Evolutionary conservation across 257 asterid genomes (phyloP), one percentile per base, ranked within the genome.

Genomic region (Fraxinus anomala): DNA sequence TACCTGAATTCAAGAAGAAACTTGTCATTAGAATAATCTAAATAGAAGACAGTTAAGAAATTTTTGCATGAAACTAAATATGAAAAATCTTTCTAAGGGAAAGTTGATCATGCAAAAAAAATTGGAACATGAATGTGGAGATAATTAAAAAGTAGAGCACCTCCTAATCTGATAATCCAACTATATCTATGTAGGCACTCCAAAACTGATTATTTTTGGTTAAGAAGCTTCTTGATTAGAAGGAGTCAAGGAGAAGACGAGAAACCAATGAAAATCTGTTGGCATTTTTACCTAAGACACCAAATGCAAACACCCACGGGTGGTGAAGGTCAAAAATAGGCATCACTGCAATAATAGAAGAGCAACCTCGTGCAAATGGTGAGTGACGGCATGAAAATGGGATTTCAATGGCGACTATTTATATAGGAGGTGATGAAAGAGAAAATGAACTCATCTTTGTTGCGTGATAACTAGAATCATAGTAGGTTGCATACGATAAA

Each of bases 401-500:
- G 31, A 68, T 76, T 31, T 65, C 68, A 70, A 54, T 65, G 72
- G 40, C 42, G 26, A 51, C 28, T 10, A 13, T 0, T 34, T 83
- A 72, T 68, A 80, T 84, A 82, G 73, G 17, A 59, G 6, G 61
- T 17, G 78, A 44, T 10, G 73, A 54, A 70, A 40, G 26, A 36
- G 24, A 56, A 65, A 21, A 17, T 13, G 73, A 70, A 80, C 26
- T 83, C 91, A 87, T 85, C 66, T 51, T 47, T 30, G 82, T 83
- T 80, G 89, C 91, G 85, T 88, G 91, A 88, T 85, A 72, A 61
- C 84, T 83, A 84, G 86, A 77, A 75, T 78, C 28, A 74, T 77
- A 49, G 80, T 85, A 87, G 88, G 88, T 88, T 82, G 87, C 86
- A 86, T 88, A 85, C 86, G 77, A 83, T 80, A 77, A 75, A 77